Base-by-base conservation (phyloP, 768 basidiomycete genomes). In the Kwoniella bestiolae region DNA sequence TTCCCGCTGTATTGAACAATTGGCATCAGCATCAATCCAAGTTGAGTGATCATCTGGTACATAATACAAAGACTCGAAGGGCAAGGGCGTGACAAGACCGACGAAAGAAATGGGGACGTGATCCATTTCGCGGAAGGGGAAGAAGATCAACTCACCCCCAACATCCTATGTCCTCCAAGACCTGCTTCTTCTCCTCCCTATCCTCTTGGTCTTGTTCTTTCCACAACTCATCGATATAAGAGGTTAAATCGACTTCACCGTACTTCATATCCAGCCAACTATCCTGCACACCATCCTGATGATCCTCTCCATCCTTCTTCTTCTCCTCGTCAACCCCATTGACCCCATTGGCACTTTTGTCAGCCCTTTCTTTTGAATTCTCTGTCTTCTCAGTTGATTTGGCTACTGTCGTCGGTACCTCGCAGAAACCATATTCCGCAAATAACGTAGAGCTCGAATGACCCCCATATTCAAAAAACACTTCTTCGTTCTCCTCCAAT, bases 391-490 rank as follows among this genome's bases (percentile, higher is more conserved):
- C 23, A 9, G 23, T 9, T 16, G 18, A 31, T 4, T 45, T 21
- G 51, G 32, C 14, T 31, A n/a, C n/a, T n/a, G n/a, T 31, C 29
- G 47, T 8, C 3, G 68, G 68, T 34, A 44, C 35, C 50, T 76
- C 73, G 45, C 90, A 85, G 77, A 98, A 98, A 0, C 94, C 95
- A 80, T 98, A 98, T 78, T 98, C 95, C 23, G 88, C 84, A 76
- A 94, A 90, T 25, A 97, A 79, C 3, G 85, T 88, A 45, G 85
- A 84, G 68, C 93, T 94, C 26, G 87, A 82, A 80, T 95, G 94
- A 5, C 82, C 77, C 0, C 93, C 94, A 71, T 98, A 98, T 55
- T 85, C 86, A 63, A 97, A 83, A 46, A 85, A 86, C 2, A 96
- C 80, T 74, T 97, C 90, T 29, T 89, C 85, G 16, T 86, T 87